phyloP scores from a whole-genome alignment of 1,284 basidiomycete genomes.

The Ustilago bromivora region DNA sequence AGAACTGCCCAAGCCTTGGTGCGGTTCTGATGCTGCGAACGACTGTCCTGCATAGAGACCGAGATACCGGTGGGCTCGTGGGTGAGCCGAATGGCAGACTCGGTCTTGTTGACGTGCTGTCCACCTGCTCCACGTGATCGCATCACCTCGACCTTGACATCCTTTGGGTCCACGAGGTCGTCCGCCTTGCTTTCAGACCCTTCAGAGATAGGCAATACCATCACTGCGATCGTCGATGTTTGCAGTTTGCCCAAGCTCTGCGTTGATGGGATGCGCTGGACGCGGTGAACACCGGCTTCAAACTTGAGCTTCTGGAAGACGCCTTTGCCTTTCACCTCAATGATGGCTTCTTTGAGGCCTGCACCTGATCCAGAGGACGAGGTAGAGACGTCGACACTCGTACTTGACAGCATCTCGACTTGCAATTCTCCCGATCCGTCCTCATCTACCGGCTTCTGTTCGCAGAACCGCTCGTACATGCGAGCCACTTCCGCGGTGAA shows the following conservation, averaged over 20 bases:
- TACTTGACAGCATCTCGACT: conserved; percentile 58
- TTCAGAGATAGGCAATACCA: conserved; percentile 67
- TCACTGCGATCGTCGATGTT: conserved; percentile 87
- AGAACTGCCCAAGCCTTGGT: conserved; percentile 66
- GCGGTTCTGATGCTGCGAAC: conserved; percentile 85
- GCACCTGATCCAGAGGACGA: conserved; percentile 69
- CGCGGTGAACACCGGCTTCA: conserved; percentile 95
- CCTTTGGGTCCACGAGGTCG: conserved; percentile 81
- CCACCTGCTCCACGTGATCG: conserved; percentile 93
- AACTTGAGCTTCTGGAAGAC: conserved; percentile 84
- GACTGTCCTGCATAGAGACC: conserved; percentile 98
- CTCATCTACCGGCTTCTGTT: conserved; percentile 43
- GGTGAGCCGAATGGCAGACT: conserved; percentile 95
- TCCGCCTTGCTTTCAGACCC: conserved; percentile 69
- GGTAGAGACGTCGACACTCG: conserved; percentile 59
- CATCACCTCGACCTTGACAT: conserved; percentile 93
- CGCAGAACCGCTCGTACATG: conserved; percentile 80
- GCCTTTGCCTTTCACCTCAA: conserved; percentile 82
- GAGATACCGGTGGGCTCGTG: conserved; percentile 93
- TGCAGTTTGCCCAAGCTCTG: conserved; percentile 88
- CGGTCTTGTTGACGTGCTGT: conserved; percentile 99
- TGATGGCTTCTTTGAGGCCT: conserved; percentile 83
- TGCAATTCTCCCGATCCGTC: conserved; percentile 51
- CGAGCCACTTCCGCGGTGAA: conserved; percentile 83
- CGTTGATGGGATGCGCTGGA: conserved; percentile 92